A percentile compares a stretch with the other conserved stretches of the same genome.
phyloP scores from a whole-genome alignment of 495 filamentous ascomycete genomes.

The Neurospora tetraspora region DNA sequence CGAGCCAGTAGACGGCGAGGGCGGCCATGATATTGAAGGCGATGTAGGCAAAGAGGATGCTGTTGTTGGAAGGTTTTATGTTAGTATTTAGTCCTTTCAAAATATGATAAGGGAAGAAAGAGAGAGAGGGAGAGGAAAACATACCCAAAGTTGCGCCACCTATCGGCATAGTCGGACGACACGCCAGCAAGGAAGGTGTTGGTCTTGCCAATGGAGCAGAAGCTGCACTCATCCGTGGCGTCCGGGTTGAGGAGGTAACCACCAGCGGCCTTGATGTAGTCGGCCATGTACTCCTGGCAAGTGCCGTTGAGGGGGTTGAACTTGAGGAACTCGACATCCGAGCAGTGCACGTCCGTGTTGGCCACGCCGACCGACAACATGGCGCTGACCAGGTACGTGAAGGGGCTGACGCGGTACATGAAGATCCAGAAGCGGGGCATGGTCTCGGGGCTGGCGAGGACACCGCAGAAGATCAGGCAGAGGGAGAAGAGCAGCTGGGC shows the following conservation, averaged over 20 bases:
- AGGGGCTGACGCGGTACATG: slow-evolving; percentile 70
- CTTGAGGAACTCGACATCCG: slow-evolving; percentile 46
- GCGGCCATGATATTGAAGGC: slow-evolving; percentile 70
- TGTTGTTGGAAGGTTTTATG: not conserved
- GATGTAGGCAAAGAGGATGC: slow-evolving; percentile 54
- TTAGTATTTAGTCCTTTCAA: slow-evolving; percentile 8
- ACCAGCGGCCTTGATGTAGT: slow-evolving; percentile 33
- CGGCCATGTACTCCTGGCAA: slow-evolving; percentile 48
- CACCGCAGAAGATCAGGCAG: slow-evolving; percentile 63
- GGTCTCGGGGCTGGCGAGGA: slow-evolving; percentile 51
- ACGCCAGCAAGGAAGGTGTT: slow-evolving; percentile 50
- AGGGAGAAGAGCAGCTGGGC: slow-evolving; percentile 58
- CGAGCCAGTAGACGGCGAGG: slow-evolving; percentile 67
- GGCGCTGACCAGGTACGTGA: slow-evolving; percentile 58
- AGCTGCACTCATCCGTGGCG: slow-evolving; percentile 45
- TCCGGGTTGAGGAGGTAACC: slow-evolving; percentile 46
- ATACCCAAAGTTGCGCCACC: slow-evolving; percentile 63
- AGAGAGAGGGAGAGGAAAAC: slow-evolving; percentile 2
- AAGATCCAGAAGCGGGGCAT: slow-evolving; percentile 76
- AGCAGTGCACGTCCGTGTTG: slow-evolving; percentile 49
- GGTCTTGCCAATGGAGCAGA: slow-evolving; percentile 50
- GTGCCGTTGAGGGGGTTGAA: slow-evolving; percentile 43
- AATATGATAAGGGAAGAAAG: not conserved
- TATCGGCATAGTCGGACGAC: slow-evolving; percentile 40
- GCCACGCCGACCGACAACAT: slow-evolving; percentile 54